phyloP scores from a whole-genome alignment of 768 basidiomycete species.

The Hirschioporus abietinus region DNA sequence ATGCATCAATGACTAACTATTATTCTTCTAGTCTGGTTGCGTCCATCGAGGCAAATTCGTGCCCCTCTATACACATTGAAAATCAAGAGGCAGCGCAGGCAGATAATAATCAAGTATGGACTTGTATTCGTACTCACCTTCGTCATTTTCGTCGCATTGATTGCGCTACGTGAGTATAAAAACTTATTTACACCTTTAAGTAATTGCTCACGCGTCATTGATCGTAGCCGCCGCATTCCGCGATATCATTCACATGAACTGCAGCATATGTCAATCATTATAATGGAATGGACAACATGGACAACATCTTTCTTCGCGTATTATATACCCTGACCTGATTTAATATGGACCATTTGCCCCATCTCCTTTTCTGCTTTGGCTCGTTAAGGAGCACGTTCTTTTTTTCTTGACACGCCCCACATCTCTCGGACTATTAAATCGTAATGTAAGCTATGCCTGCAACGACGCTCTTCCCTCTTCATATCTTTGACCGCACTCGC shows the following conservation, averaged over 20 bases:
- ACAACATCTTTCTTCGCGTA: neutral
- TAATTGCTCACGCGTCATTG: neutral
- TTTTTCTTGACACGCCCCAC: neutral
- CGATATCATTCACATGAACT: slow-evolving; percentile 1
- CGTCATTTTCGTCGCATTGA: slow-evolving; percentile 65
- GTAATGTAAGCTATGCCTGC: slow-evolving; percentile 1
- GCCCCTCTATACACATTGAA: slow-evolving; percentile 87
- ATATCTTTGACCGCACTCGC: neutral
- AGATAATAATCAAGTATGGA: slow-evolving; percentile 88
- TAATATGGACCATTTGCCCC: neutral
- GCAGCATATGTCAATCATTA: neutral
- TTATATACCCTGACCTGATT: neutral
- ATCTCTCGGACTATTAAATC: neutral
- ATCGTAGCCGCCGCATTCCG: neutral
- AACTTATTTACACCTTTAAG: neutral
- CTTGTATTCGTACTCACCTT: slow-evolving; percentile 67
- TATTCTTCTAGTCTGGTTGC: slow-evolving; percentile 73
- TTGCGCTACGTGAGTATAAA: slow-evolving; percentile 74
- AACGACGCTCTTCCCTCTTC: neutral
- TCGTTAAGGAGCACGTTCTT: neutral
- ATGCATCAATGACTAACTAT: slow-evolving; percentile 17
- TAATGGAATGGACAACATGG: neutral
- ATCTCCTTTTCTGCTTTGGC: neutral
- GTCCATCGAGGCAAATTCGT: slow-evolving; percentile 90
- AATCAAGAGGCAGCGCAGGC: slow-evolving; percentile 83